Percentiles rank a stretch among this genome's conserved stretches.
phyloP scores from a whole-genome alignment of 768 basidiomycete species.

The Mycena crocata region DNA sequence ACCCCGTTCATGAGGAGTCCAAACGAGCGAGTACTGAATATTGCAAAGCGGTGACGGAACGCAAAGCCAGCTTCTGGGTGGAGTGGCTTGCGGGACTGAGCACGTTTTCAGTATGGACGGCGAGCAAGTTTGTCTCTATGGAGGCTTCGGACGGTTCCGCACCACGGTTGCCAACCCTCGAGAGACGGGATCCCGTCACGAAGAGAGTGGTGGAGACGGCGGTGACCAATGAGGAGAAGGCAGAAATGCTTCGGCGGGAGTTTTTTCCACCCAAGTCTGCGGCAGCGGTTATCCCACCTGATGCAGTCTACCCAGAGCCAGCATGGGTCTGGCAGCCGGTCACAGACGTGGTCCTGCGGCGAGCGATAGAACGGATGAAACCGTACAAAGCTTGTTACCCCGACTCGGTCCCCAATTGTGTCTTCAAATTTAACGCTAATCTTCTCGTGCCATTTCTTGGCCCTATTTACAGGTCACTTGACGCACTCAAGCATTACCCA shows the following conservation, averaged over 20 bases:
- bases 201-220: constrained; percentile 19
- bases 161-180: constrained; percentile 41
- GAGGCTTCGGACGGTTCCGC: constrained; percentile 39
- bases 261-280: constrained; percentile 45
- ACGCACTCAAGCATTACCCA: constrained; percentile 37
- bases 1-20: constrained; percentile 38
- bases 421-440: constrained; percentile 41
- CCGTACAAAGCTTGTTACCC: constrained; percentile 49
- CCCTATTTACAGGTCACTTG: constrained; percentile 42
- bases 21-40: constrained; percentile 17
- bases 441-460: constrained; percentile 39
- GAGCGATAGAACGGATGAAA: constrained; percentile 40
- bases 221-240: constrained; percentile 40
- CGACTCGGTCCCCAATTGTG: constrained; percentile 42
- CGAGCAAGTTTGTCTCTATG: constrained; percentile 33
- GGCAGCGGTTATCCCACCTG: background rate
- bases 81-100: constrained; percentile 40
- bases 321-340: constrained; percentile 34
- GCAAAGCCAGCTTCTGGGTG: constrained; percentile 42
- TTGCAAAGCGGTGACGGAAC: constrained; percentile 18
- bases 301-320: constrained; percentile 42
- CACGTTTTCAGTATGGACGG: background rate
- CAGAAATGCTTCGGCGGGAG: constrained; percentile 23
- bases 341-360: constrained; percentile 39
- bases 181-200: background rate